phyloP scores from a whole-genome alignment of 2,329 filamentous ascomycete genomes.

The Verticillium longisporum region DNA sequence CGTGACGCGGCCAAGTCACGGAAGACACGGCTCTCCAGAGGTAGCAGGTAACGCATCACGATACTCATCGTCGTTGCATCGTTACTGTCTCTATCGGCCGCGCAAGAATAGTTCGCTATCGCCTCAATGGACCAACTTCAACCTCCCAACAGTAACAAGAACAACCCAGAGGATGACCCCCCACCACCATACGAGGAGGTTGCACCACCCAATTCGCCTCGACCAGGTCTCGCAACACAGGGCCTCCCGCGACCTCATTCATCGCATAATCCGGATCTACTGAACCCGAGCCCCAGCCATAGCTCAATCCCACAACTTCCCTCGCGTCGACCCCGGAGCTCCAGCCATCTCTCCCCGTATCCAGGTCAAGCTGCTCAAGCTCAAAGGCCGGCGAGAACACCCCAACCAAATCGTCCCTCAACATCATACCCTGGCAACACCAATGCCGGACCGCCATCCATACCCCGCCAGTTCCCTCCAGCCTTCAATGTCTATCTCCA shows the following conservation, averaged over 20 bases:
- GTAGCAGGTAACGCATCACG: neutral
- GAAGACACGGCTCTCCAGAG: neutral
- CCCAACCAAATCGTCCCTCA: neutral
- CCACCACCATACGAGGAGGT: neutral
- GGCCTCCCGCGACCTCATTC: neutral
- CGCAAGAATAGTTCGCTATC: neutral
- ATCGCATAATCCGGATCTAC: neutral
- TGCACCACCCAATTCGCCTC: neutral
- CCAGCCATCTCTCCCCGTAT: neutral
- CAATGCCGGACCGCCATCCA: neutral
- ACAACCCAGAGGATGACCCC: neutral
- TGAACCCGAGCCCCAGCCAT: neutral
- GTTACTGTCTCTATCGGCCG: neutral
- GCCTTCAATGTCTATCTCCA: slow-evolving; percentile 12
- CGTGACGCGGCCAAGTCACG: neutral
- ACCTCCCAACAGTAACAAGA: neutral
- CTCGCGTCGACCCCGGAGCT: neutral
- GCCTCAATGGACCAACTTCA: neutral
- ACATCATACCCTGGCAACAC: neutral
- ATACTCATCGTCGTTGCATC: neutral
- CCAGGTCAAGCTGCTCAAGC: neutral
- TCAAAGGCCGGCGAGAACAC: neutral
- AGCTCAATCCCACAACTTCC: neutral
- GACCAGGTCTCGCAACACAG: neutral
- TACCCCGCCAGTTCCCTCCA: slow-evolving; percentile 10